phyloP scores from a whole-genome alignment of 2,329 filamentous ascomycete genomes.

The Coniella lustricola region DNA sequence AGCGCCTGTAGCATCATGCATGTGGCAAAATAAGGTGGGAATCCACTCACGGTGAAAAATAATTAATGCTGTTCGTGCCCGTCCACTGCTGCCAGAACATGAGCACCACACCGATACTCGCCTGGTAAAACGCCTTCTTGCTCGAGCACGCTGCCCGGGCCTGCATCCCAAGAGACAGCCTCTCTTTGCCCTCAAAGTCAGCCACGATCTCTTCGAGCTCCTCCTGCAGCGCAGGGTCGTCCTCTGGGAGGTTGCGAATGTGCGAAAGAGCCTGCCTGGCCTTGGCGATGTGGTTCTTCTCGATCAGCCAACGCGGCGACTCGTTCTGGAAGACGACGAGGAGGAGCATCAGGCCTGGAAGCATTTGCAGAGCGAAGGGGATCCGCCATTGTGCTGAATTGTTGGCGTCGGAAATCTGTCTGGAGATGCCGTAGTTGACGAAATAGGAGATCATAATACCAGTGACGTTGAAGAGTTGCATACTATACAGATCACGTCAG shows the following conservation, averaged over 20 bases:
- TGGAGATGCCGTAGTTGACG: constrained; percentile 15
- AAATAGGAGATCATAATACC: constrained; percentile 16
- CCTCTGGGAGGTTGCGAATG: constrained; percentile 42
- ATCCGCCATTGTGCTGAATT: constrained; percentile 31
- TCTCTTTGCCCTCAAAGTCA: constrained; percentile 45
- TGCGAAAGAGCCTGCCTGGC: constrained; percentile 32
- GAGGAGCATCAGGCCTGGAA: constrained; percentile 31
- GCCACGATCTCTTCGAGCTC: constrained; percentile 51
- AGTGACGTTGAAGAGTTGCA: constrained; percentile 16
- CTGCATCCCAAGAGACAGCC: constrained; percentile 28
- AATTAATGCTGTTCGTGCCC: constrained; percentile 55
- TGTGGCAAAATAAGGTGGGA: constrained; percentile 16
- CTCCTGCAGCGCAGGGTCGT: constrained; percentile 44
- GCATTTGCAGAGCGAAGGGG: constrained; percentile 35
- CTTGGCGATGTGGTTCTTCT: constrained; percentile 31
- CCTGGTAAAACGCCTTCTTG: constrained; percentile 29
- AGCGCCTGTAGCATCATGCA: constrained; percentile 9
- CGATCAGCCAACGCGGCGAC: constrained; percentile 31
- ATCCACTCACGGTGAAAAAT: constrained; percentile 33
- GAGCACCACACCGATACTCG: constrained; percentile 19
- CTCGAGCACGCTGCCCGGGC: constrained; percentile 36
- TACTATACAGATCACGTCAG: constrained; percentile 1
- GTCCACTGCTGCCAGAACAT: constrained; percentile 30
- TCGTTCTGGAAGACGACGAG: constrained; percentile 30
- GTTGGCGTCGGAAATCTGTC: constrained; percentile 15